Evolutionary conservation across 371 early-diverging fungal species (phyloP).

Genomic region (Fennellomyces sp.): DNA sequence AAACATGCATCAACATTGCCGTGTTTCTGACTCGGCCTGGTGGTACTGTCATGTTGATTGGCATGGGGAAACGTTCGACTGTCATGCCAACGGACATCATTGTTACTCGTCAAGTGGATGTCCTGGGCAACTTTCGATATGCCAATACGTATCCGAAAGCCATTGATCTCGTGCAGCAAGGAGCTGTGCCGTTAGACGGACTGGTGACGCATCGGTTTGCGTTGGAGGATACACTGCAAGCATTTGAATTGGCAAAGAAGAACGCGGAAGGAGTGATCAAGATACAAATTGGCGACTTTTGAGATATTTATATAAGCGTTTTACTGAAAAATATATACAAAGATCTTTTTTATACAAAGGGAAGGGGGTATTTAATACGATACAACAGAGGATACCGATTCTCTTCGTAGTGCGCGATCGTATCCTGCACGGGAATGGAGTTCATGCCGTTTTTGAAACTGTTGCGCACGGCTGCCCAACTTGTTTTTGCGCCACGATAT

Average conservation of each 20-base stretch:
- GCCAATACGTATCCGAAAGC: slow-evolving; percentile 20
- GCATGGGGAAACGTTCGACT: slow-evolving; percentile 42
- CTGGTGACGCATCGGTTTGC: slow-evolving; percentile 23
- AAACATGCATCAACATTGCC: slow-evolving; percentile 37
- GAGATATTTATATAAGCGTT: background rate
- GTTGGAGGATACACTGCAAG: slow-evolving; percentile 16
- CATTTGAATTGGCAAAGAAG: slow-evolving; percentile 13
- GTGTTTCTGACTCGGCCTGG: slow-evolving; percentile 38
- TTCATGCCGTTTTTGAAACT: slow-evolving; percentile 19
- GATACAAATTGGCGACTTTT: slow-evolving; percentile 26
- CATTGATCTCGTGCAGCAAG: slow-evolving; percentile 15
- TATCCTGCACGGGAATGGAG: slow-evolving; percentile 30
- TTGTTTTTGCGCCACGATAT: background rate
- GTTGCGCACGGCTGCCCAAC: slow-evolving; percentile 13
- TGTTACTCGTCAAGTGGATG: slow-evolving; percentile 44
- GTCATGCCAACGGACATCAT: slow-evolving; percentile 41
- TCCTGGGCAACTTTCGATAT: slow-evolving; percentile 37
- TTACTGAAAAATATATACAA: background rate
- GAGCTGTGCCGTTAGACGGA: slow-evolving; percentile 9
- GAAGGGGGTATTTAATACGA: slow-evolving; percentile 25
- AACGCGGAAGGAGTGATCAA: slow-evolving; percentile 21
- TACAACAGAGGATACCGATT: slow-evolving; percentile 30
- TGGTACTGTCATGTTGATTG: slow-evolving; percentile 41
- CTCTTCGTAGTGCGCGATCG: slow-evolving; percentile 38
- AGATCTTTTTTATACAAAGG: background rate